Evolutionary conservation across 2,329 filamentous ascomycete species (phyloP), one percentile per base, ranked within the genome.

Genomic region (Aspergillus fijiensis): DNA sequence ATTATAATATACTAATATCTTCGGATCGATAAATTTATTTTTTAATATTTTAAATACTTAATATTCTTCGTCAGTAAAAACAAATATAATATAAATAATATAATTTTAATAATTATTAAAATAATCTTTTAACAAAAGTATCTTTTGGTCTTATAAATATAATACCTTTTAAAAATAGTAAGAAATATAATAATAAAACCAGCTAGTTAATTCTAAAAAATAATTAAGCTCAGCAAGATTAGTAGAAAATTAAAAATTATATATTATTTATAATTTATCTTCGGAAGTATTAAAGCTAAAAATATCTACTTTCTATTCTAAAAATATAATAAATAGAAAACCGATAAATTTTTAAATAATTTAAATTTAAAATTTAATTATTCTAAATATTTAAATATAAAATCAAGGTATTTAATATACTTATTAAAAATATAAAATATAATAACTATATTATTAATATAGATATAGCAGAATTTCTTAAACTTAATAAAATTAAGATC

Each of bases 261-360:
- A 49, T 27, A 25, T 12, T 21, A 21, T 21, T 21, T 21, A 21
- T 21, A 21, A 21, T 21, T 21, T 21, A 21, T 2, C 2, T 2
- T 21, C 2, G 2, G 2, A 21, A 2, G 2, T 21, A 21, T 2
- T 21, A 21, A 2, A 2, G 0, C 2, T 21, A 2, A 21, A 21
- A 21, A 21, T 2, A 21, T 21, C 21, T 21, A 21, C 2, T 21
- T 2, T 21, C 0, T 21, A 21, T 21, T 21, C 21, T 21, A 21
- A 21, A 21, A 21, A 21, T 21, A 16, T 16, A 12, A 23, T 16
- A 4, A 4, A 49, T 25, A 27, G 2, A 49, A 49, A 49, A 4
- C 1, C 12, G 12, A 49, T 49, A 49, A 23, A 23, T 49, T n/a
- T n/a, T n/a, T n/a, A n/a, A n/a, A n/a, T n/a, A n/a, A n/a, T n/a